Conservation (phyloP, 768 basidiomycete genomes). For the Hypholoma sublateritium region DNA sequence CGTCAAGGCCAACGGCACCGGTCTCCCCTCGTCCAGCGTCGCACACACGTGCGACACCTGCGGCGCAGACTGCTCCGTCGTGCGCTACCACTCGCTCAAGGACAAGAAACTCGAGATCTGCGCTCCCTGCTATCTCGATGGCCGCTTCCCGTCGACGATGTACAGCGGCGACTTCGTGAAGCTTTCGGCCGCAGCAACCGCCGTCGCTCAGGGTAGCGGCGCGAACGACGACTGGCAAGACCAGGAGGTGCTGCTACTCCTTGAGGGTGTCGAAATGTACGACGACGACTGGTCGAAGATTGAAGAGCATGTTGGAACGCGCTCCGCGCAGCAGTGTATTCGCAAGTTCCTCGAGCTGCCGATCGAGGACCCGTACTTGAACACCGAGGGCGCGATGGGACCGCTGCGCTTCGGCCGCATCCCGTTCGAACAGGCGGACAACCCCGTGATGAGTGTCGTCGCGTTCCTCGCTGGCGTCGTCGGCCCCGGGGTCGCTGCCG, state of each 20-base stretch:
- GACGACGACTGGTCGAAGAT: constrained; percentile 96
- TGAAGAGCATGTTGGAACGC: constrained; percentile 90
- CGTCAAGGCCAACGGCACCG: constrained; percentile 47
- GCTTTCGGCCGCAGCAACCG: constrained; percentile 49
- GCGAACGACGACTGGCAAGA: constrained; percentile 81
- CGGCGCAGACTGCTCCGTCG: constrained; percentile 85
- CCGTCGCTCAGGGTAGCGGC: constrained; percentile 38
- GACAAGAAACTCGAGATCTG: constrained; percentile 91
- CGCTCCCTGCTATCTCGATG: constrained; percentile 90
- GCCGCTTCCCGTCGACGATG: constrained; percentile 94
- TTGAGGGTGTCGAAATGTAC: constrained; percentile 98
- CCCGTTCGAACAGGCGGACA: constrained; percentile 94
- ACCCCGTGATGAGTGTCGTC: constrained; percentile 98
- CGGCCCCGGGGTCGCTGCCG: constrained; percentile 85
- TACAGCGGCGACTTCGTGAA: constrained; percentile 97
- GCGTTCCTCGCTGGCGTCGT: constrained; percentile 95
- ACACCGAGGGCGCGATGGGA: constrained; percentile 74
- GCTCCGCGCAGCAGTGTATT: constrained; percentile 93
- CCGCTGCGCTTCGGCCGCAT: constrained; percentile 73
- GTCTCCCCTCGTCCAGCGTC: constrained; percentile 45
- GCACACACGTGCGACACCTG: constrained; percentile 89
- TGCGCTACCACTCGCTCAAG: constrained; percentile 92
- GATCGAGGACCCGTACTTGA: constrained; percentile 93
- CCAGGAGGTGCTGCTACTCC: constrained; percentile 81
- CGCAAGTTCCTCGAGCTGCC: constrained; percentile 93